Evolutionary conservation across 1,284 basidiomycete genomes (phyloP).

Genomic region (Coniferiporia sulphurascens): DNA sequence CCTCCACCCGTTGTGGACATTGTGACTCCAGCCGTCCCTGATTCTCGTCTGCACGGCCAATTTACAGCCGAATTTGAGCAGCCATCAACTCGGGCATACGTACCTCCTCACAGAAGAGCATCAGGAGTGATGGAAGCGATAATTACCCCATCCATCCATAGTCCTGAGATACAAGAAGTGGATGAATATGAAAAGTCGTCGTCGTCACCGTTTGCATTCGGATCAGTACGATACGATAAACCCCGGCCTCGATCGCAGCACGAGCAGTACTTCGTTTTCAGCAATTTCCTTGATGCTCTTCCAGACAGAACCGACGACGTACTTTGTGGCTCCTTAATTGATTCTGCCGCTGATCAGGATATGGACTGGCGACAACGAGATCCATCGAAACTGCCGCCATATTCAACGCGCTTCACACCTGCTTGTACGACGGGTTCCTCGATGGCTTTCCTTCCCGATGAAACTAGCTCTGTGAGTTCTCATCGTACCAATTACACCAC

Average conservation of each 20-base stretch:
- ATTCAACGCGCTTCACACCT: too few relatives aligned
- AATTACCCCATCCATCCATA: background rate
- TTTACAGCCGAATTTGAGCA: too few relatives aligned
- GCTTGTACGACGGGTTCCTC: too few relatives aligned
- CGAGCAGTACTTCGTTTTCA: background rate
- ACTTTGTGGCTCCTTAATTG: too few relatives aligned
- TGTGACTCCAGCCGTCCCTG: too few relatives aligned
- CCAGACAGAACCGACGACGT: background rate
- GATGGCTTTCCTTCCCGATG: too few relatives aligned
- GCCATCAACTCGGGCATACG: background rate
- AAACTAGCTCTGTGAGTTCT: too few relatives aligned
- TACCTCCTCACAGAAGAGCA: background rate
- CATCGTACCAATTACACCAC: too few relatives aligned
- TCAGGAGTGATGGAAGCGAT: background rate
- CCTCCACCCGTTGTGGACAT: too few relatives aligned
- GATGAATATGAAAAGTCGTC: background rate
- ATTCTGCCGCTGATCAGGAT: background rate
- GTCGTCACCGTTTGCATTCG: background rate
- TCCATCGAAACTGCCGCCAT: too few relatives aligned
- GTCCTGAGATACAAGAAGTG: background rate
- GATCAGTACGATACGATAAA: background rate
- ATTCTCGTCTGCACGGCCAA: too few relatives aligned
- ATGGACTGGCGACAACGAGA: background rate
- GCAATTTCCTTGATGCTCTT: background rate
- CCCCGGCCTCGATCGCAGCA: background rate